Conservation (phyloP, 2,329 filamentous ascomycete genomes). For the Fusarium solani-melongenae region DNA sequence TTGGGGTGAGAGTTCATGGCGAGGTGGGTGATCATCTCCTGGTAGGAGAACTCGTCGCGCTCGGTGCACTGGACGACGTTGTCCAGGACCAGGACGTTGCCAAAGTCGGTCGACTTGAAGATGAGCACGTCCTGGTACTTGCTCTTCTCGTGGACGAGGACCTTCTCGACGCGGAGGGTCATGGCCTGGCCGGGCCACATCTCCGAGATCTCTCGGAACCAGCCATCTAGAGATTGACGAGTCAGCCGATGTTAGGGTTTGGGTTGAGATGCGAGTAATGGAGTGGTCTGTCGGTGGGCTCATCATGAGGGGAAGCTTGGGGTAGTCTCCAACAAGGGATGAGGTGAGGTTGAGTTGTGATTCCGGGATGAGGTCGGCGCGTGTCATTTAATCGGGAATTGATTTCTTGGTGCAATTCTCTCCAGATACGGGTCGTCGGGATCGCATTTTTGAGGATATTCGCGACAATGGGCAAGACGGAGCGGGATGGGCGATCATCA, state of each 20-base stretch:
- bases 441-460: not conserved
- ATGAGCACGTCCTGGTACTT: constrained; percentile 99
- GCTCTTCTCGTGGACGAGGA: constrained; percentile 99
- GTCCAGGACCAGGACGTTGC: constrained; percentile 95
- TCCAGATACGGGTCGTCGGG: not conserved
- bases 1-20: constrained; percentile 98
- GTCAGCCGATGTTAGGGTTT: constrained; percentile 18
- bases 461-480: not conserved
- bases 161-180: constrained; percentile 97
- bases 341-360: not conserved
- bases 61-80: constrained; percentile 99
- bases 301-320: not conserved
- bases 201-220: constrained; percentile 98
- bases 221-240: constrained; percentile 78
- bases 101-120: constrained; percentile 98
- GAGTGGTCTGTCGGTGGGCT: not conserved
- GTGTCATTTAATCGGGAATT: not conserved
- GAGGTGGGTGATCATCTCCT: constrained; percentile 99
- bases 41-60: constrained; percentile 98
- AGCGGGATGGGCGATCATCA: constrained; percentile 27
- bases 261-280: not conserved
- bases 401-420: not conserved
- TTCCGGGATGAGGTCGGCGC: not conserved
- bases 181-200: constrained; percentile 99
- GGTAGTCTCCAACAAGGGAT: not conserved